These are phyloP conservation scores for Saccharomycodes ludwigii DNA, from an alignment of 805 yeast genomes.

Conservation along the genomic window DNA sequence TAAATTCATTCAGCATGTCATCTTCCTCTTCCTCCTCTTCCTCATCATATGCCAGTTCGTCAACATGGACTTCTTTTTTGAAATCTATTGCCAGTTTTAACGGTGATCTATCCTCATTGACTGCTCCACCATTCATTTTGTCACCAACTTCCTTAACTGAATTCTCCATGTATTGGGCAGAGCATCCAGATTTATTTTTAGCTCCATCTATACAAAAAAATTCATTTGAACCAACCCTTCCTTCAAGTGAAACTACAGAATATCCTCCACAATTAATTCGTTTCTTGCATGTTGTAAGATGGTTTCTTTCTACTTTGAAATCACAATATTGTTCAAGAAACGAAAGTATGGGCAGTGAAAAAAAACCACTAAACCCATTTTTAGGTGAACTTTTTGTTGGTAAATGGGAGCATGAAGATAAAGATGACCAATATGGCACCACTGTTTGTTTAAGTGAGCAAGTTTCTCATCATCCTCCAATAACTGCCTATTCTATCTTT, in stretches of 20 bases:
- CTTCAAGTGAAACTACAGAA: constrained; percentile 28
- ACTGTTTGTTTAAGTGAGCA: constrained; percentile 79
- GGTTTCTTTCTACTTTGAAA: constrained; percentile 86
- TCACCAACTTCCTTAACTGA: constrained; percentile 83
- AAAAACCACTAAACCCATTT: constrained; percentile 94
- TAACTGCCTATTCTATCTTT: constrained; percentile 79
- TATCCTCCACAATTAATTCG: constrained; percentile 36
- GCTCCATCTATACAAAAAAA: constrained; percentile 43
- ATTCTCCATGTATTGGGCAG: constrained; percentile 94
- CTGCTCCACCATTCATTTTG: constrained; percentile 95
- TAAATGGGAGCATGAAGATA: constrained; percentile 54
- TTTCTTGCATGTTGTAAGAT: constrained; percentile 68
- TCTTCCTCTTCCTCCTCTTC: too few species aligned
- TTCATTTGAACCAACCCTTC: constrained; percentile 17
- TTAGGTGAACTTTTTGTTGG: constrained; percentile 92
- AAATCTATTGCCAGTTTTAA: constrained; percentile 86
- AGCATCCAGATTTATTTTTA: constrained; percentile 72
- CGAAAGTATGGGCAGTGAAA: constrained; percentile 88
- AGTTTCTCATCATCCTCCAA: constrained; percentile 96
- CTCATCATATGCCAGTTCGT: too few species aligned
- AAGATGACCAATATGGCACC: constrained; percentile 49
- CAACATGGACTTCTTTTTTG: constrained; percentile 90
- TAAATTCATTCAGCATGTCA: too few species aligned
- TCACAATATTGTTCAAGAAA: constrained; percentile 90
- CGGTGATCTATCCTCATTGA: constrained; percentile 84